Evolutionary conservation across 2,329 filamentous ascomycete genomes (phyloP), one percentile per base, ranked within the genome.

Genomic region (Colletotrichum gloeosporioides): DNA sequence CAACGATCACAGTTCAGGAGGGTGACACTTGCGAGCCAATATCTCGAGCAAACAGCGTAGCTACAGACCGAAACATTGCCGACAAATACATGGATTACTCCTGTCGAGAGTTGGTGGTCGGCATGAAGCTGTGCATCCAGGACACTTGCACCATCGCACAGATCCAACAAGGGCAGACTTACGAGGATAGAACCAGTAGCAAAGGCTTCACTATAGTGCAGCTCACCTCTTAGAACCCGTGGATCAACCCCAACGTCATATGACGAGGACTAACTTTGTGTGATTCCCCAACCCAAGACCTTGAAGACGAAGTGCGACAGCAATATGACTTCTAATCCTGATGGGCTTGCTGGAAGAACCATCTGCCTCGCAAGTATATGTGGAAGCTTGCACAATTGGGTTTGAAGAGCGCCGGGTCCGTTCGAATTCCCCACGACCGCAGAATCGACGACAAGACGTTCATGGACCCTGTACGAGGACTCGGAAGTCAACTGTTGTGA

Each of bases 11-110:
- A 13, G 61, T 31, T 32, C 29, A 72, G 49, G 12, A 55, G 29
- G 62, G 12, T 15, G 62, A 72, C 31, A 72, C 62, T 1, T 72
- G 70, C n/a, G 70, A 72, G 39, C 67, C 70, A 4, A 72, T 72
- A 34, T 57, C 70, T 25, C 12, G 27, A 12, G 70, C 70, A 31
- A 34, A 72, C 15, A 49, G n/a, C 2, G 70, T 67, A 16, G 1
- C 39, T 25, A 66, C 62, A 32, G 61, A 66, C 22, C 70, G 70
- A 39, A 44, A 67, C 29, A 72, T 72, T 59, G 6, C 49, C 8
- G 4, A 34, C 62, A 72, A 53, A 62, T 57, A 72, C 13, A 7
- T 67, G 22, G 70, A 72, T 27, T 63, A 63, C n/a, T 31, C 25
- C 59, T 63, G 59, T 22, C 44, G 44, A 53, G 44, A 3, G 44